These are phyloP conservation scores for Fusarium coicis DNA, from an alignment of 2,329 filamentous ascomycete genomes.

Conservation along the genomic window DNA sequence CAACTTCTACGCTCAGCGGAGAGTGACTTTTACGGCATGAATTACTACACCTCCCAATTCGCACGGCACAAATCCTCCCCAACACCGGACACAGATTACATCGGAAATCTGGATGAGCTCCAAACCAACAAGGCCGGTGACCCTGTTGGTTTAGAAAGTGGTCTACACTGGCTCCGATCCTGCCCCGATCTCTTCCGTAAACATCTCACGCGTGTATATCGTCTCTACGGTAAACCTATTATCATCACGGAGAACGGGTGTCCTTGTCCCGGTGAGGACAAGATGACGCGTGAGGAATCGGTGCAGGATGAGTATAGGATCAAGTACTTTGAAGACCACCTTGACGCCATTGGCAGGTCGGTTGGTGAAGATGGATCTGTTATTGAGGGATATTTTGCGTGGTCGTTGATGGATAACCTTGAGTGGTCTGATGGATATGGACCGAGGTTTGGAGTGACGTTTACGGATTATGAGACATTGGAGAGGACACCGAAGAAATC, in stretches of 20 bases:
- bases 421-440: slow-evolving; percentile 34
- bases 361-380: slow-evolving; percentile 18
- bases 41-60: slow-evolving; percentile 37
- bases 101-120: slow-evolving; percentile 22
- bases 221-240: slow-evolving; percentile 28
- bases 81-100: slow-evolving; percentile 4
- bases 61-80: background rate
- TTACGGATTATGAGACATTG: slow-evolving; percentile 28
- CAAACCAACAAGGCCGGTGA: slow-evolving; percentile 19
- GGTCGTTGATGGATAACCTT: slow-evolving; percentile 35
- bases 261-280: slow-evolving; percentile 26
- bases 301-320: slow-evolving; percentile 52
- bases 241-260: slow-evolving; percentile 31
- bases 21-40: slow-evolving; percentile 36
- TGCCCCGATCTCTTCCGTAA: slow-evolving; percentile 28
- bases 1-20: slow-evolving; percentile 38
- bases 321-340: slow-evolving; percentile 52
- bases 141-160: slow-evolving; percentile 4
- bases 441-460: slow-evolving; percentile 24
- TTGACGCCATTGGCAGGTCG: slow-evolving; percentile 49
- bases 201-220: slow-evolving; percentile 16
- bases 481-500: slow-evolving; percentile 32
- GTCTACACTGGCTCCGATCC: slow-evolving; percentile 22
- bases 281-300: slow-evolving; percentile 44
- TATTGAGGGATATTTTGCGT: slow-evolving; percentile 27